Conservation (phyloP, 2,329 filamentous ascomycete species). For the Mycosphaerella sp. region DNA sequence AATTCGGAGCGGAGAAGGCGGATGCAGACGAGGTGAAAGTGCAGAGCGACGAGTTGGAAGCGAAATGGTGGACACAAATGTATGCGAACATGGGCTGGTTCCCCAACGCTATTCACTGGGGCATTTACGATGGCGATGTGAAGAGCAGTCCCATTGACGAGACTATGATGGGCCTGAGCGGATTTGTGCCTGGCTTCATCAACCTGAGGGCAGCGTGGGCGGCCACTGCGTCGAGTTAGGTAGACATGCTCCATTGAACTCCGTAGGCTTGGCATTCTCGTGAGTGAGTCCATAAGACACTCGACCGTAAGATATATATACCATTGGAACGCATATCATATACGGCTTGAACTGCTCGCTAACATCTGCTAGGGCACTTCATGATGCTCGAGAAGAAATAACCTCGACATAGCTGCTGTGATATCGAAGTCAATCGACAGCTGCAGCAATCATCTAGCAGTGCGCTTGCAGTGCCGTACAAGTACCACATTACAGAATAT, state of each 20-base stretch:
- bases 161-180: constrained; percentile 53
- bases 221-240: constrained; percentile 32
- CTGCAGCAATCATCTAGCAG: no score
- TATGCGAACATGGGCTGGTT: constrained; percentile 68
- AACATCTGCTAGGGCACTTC: no score
- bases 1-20: constrained; percentile 32
- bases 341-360: no score
- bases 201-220: constrained; percentile 44
- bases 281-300: no score
- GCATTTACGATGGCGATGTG: constrained; percentile 52
- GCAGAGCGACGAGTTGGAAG: constrained; percentile 30
- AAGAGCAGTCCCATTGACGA: constrained; percentile 53
- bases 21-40: constrained; percentile 39
- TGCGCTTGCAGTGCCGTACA: no score
- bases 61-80: constrained; percentile 59
- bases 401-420: no score
- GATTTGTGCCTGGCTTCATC: constrained; percentile 45
- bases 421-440: no score
- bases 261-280: no score
- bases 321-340: no score
- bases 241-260: background rate
- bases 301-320: no score
- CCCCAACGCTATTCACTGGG: constrained; percentile 80
- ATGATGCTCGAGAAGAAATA: no score
- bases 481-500: no score